phyloP scores from a whole-genome alignment of 129 eudicot species.

The Helichrysum umbraculigerum region DNA sequence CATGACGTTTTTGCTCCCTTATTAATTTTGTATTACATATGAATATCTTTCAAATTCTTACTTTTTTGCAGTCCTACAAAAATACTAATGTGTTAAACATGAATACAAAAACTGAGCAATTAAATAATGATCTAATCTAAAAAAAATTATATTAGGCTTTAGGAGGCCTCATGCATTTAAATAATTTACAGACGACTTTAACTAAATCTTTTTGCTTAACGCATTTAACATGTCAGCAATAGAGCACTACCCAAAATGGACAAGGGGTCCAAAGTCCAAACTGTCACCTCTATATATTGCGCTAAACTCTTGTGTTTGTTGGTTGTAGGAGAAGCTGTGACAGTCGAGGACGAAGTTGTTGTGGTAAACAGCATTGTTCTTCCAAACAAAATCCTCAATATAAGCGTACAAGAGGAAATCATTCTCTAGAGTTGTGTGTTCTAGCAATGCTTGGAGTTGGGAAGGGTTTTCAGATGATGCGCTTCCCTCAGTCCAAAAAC shows the following conservation, averaged over 20 bases:
- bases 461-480: not conserved
- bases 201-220: not conserved
- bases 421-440: conserved; percentile 30
- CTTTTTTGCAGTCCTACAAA: not conserved
- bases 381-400: conserved; percentile 78
- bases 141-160: not conserved
- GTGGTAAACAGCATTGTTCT: conserved; percentile 88
- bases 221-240: not conserved
- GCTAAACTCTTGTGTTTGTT: not conserved
- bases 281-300: not conserved
- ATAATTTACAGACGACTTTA: not conserved
- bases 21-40: not conserved
- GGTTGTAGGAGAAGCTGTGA: conserved; percentile 82
- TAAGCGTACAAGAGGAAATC: conserved; percentile 93
- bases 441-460: not conserved
- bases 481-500: not conserved
- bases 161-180: not conserved
- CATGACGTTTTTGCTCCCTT: not conserved
- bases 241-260: not conserved
- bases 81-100: not conserved
- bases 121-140: not conserved
- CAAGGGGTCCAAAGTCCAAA: not conserved
- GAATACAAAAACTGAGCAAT: not conserved
- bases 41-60: not conserved
- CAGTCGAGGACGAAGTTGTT: conserved; percentile 95